phyloP scores from a whole-genome alignment of 2,329 filamentous ascomycete species.

The Fusarium multiceps region DNA sequence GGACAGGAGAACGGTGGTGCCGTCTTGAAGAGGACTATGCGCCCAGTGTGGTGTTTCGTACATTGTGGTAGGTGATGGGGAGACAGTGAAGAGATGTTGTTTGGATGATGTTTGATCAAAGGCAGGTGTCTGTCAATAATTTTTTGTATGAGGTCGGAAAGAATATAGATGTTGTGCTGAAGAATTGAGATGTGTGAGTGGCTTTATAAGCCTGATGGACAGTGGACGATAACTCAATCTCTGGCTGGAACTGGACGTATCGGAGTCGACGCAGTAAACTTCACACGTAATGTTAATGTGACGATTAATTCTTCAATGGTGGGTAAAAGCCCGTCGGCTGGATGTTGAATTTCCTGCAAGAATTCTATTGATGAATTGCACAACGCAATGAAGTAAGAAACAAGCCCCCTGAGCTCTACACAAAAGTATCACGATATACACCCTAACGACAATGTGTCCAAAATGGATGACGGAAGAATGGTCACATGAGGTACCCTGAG shows the following conservation, averaged over 20 bases:
- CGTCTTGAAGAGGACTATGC: background rate
- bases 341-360: background rate
- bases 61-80: background rate
- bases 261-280: background rate
- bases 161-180: background rate
- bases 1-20: background rate
- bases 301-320: background rate
- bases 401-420: background rate
- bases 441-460: background rate
- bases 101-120: background rate
- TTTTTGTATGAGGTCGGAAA: too few species aligned
- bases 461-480: background rate
- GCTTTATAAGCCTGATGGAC: background rate
- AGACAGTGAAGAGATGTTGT: background rate
- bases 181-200: background rate
- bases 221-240: too few species aligned
- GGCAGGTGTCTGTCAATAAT: background rate
- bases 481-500: background rate
- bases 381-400: background rate
- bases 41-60: background rate
- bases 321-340: background rate
- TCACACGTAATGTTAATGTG: background rate
- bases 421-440: background rate
- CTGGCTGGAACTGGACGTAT: too few species aligned
- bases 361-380: background rate